Evolutionary conservation across 2,329 filamentous ascomycete species (phyloP), one percentile per base, ranked within the genome.

Genomic region (Nemania diffusa): DNA sequence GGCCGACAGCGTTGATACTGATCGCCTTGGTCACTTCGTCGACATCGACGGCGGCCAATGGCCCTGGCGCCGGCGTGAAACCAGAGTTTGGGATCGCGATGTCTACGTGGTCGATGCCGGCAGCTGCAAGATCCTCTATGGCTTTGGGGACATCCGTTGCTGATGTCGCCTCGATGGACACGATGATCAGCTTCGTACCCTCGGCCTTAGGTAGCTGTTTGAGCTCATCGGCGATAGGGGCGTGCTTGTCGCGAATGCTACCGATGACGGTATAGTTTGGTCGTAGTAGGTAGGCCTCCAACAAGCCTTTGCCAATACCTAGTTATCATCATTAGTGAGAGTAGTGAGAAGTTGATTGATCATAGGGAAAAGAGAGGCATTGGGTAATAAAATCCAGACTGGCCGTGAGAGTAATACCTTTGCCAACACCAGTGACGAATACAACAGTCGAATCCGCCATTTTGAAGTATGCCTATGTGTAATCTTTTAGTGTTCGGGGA

Each of bases 231-330:
- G 37, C 48, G 1, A 8, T n/a, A 5, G 44, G 26, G 2, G 34
- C n/a, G 5, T 22, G 17, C 3, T 29, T 24, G 51, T 67, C 51
- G 17, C 65, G 65, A 34, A 63, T 32, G 15, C 59, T 62, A 0
- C 57, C 58, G 13, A 67, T 64, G 26, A 67, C 60, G 4, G 26
- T 64, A 29, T 64, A 27, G 24, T 58, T 64, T 7, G 65, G 65
- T 7, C 13, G 26, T 0, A 9, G 3, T 1, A 60, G 57, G 48
- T 52, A 60, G 2, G 4, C 22, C 17, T 51, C 8, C 15, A 52
- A 8, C 2, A 60, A 9, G 9, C 20, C 44, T 8, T 11, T 11
- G 4, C 57, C 57, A n/a, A 59, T 51, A 2, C 57, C 57, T 53
- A 20, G 27, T 22, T 24, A 9, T 8, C 5, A 6, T 24, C 7